Evolutionary conservation across 2,329 filamentous ascomycete genomes (phyloP), one percentile per base, ranked within the genome.

Genomic region (Clarireedia paspali): DNA sequence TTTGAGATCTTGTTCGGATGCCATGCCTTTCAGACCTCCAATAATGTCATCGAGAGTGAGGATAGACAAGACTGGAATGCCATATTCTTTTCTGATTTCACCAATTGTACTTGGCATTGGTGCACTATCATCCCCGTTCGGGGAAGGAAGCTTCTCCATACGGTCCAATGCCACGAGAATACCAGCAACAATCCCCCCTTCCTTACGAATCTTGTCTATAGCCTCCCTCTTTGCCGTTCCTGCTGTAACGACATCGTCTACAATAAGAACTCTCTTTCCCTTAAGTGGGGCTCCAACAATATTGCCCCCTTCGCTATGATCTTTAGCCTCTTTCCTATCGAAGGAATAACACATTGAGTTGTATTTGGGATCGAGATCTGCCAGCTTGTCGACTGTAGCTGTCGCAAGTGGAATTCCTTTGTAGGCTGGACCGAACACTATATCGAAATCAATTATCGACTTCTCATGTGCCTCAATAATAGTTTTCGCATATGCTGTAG

Each of bases 181-280:
- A 30, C 91, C 92, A 3, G 87, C 88, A 24, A 97, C 83, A 51
- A 81, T 82, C 1, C 92, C 94, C 2, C 92, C 94, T 70, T 95
- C 87, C 64, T 83, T 83, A 65, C 84, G 80, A 70, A 97, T 96
- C 72, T 96, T 94, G 54, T 84, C 84, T 59, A 97, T 91, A 14
- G 92, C 90, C 72, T 97, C 91, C 57, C 91, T 81, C 75, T 96
- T 91, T 42, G 94, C 94, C 1, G 91, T 97, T 27, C 94, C 94
- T 0, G 91, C 92, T 1, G 91, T 96, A 67, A 97, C 92, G 56
- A 99, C 92, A 73, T 97, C 94, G 76, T 99, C 94, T 42, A 99
- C 86, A 64, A 99, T 88, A 36, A 99, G 78, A 15, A 96, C 84
- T 59, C 81, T 83, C 80, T 94, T 91, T 53, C 89, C 91, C 73